phyloP scores from a whole-genome alignment of 768 basidiomycete genomes.

The Epithele typhae region DNA sequence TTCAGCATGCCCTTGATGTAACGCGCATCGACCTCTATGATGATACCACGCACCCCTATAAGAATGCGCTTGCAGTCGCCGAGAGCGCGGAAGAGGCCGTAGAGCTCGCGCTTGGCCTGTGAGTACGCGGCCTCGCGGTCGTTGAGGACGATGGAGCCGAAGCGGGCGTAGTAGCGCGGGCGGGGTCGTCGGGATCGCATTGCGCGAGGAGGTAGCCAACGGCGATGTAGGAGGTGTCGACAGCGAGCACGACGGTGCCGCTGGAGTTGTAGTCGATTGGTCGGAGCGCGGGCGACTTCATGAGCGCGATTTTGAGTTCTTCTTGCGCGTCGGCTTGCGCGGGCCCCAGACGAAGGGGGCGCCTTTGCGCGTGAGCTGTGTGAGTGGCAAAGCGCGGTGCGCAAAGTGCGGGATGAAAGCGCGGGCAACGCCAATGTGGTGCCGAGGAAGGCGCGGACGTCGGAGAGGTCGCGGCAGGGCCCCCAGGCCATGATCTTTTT shows the following conservation, averaged over 20 bases:
- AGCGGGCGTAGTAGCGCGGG: conserved; percentile 25
- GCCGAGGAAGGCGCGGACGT: conserved; percentile 24
- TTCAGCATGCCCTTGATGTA: conserved; percentile 36
- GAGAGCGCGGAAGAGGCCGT: conserved; percentile 16
- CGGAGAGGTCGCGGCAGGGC: conserved; percentile 10
- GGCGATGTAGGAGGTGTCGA: conserved; percentile 24
- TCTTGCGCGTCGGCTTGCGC: conserved; percentile 11
- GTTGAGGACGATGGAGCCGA: conserved; percentile 36
- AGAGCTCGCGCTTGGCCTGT: conserved; percentile 26
- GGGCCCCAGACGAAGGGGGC: conserved; percentile 13
- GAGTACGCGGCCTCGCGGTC: conserved; percentile 13
- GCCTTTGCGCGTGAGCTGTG: conserved; percentile 18
- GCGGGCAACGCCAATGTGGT: conserved; percentile 14
- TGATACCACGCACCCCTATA: conserved; percentile 20
- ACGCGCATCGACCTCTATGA: conserved; percentile 33
- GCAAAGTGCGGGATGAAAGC: conserved; percentile 22
- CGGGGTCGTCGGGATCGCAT: conserved; percentile 5
- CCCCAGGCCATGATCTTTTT: conserved; percentile 26
- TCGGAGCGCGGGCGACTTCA: conserved; percentile 7
- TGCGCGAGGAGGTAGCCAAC: conserved; percentile 27
- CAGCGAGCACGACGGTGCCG: conserved; percentile 16
- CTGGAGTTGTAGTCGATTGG: conserved; percentile 18
- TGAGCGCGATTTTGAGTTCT: conserved; percentile 13
- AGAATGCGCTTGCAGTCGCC: not conserved
- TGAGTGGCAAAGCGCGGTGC: conserved; percentile 11